Percentiles rank a stretch among this genome's conserved stretches.
Conservation (phyloP, 139 green algal species). For the Chlamydomonas sp. region DNA sequence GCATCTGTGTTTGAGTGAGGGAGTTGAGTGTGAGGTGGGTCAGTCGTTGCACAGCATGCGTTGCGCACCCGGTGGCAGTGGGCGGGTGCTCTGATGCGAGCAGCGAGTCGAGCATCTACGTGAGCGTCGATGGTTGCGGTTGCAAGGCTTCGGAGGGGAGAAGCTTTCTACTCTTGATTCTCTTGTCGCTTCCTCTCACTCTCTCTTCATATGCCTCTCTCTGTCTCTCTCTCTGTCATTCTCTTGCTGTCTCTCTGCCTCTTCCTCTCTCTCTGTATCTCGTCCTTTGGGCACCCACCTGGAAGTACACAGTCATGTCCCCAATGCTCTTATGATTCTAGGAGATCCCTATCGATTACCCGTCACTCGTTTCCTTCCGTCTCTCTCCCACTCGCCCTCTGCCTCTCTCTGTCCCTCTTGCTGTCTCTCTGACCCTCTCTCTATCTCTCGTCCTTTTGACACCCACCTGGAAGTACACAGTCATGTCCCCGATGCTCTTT, state of each 20-base stretch:
- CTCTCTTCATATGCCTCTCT: no score
- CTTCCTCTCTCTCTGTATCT: no score
- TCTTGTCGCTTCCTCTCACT: no score
- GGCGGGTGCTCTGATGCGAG: conserved; percentile 70
- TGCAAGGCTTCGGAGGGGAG: background rate
- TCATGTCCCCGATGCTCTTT: conserved; percentile 91
- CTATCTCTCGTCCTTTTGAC: background rate
- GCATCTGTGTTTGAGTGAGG: no score
- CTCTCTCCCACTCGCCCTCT: no score
- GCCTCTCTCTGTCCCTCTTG: no score
- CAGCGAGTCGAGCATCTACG: conserved; percentile 87
- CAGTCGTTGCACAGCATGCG: conserved; percentile 93
- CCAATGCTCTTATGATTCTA: conserved; percentile 45
- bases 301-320: conserved; percentile 96
- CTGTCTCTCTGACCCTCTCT: no score
- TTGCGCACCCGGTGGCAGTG: conserved; percentile 64
- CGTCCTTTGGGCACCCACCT: conserved; percentile 7
- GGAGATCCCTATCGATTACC: no score
- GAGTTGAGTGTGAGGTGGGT: background rate
- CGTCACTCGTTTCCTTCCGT: no score
- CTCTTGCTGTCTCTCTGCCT: no score
- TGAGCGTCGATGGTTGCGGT: background rate
- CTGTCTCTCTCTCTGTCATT: no score
- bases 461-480: conserved; percentile 76
- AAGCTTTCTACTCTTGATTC: background rate